These are phyloP conservation scores for Cladosporium austrohemisphaericum DNA, from an alignment of 2,329 filamentous ascomycete species.

Conservation along the genomic window DNA sequence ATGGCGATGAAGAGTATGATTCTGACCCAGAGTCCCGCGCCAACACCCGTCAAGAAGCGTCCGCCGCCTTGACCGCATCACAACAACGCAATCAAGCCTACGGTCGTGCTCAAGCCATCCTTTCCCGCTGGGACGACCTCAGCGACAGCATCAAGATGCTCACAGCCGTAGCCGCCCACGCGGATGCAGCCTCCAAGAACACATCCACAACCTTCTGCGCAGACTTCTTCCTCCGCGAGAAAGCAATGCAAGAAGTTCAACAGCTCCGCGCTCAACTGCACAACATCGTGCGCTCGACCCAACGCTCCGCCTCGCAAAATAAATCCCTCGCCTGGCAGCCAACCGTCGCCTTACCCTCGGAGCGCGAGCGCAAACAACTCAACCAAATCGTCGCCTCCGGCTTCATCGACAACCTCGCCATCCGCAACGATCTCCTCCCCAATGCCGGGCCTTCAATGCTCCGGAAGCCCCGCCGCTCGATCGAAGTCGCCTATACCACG, in stretches of 20 bases:
- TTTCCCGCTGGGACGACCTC: slow-evolving; percentile 74
- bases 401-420: slow-evolving; percentile 91
- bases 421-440: slow-evolving; percentile 75
- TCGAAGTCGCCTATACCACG: slow-evolving; percentile 87
- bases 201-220: slow-evolving; percentile 61
- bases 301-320: slow-evolving; percentile 8
- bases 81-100: slow-evolving; percentile 62
- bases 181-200: slow-evolving; percentile 57
- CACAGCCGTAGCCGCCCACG: slow-evolving; percentile 82
- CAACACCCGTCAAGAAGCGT: slow-evolving; percentile 3
- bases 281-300: slow-evolving; percentile 60
- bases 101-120: slow-evolving; percentile 71
- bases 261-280: slow-evolving; percentile 81
- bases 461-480: slow-evolving; percentile 75
- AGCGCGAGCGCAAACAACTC: slow-evolving; percentile 68
- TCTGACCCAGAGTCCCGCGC: slow-evolving; percentile 11
- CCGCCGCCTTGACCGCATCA: slow-evolving; percentile 49
- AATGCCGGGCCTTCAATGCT: slow-evolving; percentile 57
- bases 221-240: slow-evolving; percentile 78
- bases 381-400: slow-evolving; percentile 90
- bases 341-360: slow-evolving; percentile 55
- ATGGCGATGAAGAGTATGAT: slow-evolving; percentile 45
- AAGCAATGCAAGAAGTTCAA: slow-evolving; percentile 79
- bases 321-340: slow-evolving; percentile 29
- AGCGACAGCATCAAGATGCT: slow-evolving; percentile 89